A percentile compares a stretch with the other conserved stretches of the same genome.
Evolutionary conservation across 805 yeast species (phyloP).

Genomic region (Ogataea degrootiae): DNA sequence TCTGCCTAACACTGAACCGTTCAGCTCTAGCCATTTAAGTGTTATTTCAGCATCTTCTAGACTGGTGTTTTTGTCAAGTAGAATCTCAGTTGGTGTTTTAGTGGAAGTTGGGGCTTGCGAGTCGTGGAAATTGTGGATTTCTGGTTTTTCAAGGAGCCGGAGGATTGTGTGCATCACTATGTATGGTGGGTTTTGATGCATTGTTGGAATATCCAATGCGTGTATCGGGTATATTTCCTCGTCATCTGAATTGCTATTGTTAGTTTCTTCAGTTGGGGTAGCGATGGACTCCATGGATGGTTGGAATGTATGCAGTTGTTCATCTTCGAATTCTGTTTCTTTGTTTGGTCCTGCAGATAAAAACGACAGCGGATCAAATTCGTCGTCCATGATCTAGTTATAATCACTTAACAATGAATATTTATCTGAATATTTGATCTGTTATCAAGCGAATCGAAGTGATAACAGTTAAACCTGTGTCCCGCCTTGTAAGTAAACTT

Average conservation of each 20-base stretch:
- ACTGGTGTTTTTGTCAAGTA: slow-evolving; percentile 33
- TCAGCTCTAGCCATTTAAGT: slow-evolving; percentile 39
- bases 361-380: slow-evolving; percentile 21
- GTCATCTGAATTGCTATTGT: slow-evolving; percentile 13
- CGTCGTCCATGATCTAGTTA: not conserved
- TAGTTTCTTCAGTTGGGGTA: slow-evolving; percentile 9
- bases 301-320: not conserved
- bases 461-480: no score
- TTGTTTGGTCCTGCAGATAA: slow-evolving; percentile 7
- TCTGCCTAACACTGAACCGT: slow-evolving; percentile 32
- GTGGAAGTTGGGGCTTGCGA: slow-evolving; percentile 7
- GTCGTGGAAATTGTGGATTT: slow-evolving; percentile 44
- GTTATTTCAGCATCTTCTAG: slow-evolving; percentile 23
- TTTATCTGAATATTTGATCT: no score
- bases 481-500: no score
- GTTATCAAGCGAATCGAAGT: no score
- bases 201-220: slow-evolving; percentile 53
- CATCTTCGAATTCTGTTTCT: not conserved
- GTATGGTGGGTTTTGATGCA: slow-evolving; percentile 43
- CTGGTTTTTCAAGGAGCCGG: slow-evolving; percentile 43
- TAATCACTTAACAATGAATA: not conserved
- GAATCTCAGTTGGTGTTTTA: slow-evolving; percentile 9
- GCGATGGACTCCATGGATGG: not conserved
- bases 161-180: slow-evolving; percentile 41
- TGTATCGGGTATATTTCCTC: slow-evolving; percentile 36